Base-by-base conservation (phyloP, 495 filamentous ascomycete genomes). In the Aspergillus baeticus region DNA sequence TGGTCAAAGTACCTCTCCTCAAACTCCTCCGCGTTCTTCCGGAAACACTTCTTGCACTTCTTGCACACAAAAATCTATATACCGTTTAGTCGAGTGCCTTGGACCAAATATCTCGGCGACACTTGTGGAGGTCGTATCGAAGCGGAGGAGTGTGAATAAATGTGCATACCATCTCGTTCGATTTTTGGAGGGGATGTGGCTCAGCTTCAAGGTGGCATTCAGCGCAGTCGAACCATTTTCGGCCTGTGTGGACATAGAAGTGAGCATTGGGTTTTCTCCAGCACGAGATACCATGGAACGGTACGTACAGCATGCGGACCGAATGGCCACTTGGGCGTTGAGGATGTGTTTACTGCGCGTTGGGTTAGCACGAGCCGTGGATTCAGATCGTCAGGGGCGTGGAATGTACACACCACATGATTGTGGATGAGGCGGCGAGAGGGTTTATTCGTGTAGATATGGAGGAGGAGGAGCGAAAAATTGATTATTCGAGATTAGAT, bases 161-260 rank as follows among this genome's bases (percentile, higher is more conserved):
- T 14, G 15, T 31, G 23, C 26, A 37, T 68, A 87, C 87, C 92
- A 98, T 95, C 59, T 98, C 95, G 60, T 84, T 77, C 37, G 76
- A 77, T 72, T 97, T 89, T 35, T 81, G 69, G 39, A 98, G 84
- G 36, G 77, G 67, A 68, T 98, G 94, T 35, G 77, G 68, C 66
- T 92, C 88, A 51, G 83, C 76, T 62, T 97, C 94, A 35, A 77
- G 77, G 77, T 98, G 94, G 75, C 94, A 98, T 69, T 96, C 89
- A 53, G 91, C 89, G 75, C 95, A 98, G 74, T 98, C 95, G 76
- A 96, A 98, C 94, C 94, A 98, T 82, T 96, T 96, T 41, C 85
- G 80, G 78, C 90, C 90, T 94, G 36, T 37, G 10, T 21, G 17
- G 8, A 31, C 5, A 10, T 1, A 15, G 17, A 10, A 3, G 23